Conservation (phyloP, 2,329 filamentous ascomycete genomes). For the Aspergillus tubingensis region DNA sequence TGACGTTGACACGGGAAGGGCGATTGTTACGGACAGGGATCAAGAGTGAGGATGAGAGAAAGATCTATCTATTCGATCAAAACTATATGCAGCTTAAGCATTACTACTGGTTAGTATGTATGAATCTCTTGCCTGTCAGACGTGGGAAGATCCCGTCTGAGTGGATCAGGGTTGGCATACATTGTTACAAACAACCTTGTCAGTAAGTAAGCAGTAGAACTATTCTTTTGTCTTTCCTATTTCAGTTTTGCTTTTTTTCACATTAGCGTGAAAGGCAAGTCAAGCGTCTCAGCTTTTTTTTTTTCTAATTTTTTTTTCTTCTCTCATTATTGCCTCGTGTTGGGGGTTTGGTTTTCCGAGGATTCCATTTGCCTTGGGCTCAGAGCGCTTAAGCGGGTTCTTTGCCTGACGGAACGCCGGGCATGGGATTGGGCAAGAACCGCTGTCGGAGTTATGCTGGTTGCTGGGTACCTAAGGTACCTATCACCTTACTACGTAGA, state of each 20-base stretch:
- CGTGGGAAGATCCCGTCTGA: not conserved
- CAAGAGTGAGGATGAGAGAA: not conserved
- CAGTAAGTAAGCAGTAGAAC: not conserved
- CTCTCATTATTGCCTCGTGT: not conserved
- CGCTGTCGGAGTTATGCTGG: not conserved
- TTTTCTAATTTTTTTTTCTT: not conserved
- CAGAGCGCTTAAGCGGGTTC: conserved; percentile 4
- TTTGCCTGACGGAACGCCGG: conserved; percentile 2
- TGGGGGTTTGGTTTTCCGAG: not conserved
- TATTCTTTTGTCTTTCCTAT: no score
- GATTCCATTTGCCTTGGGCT: not conserved
- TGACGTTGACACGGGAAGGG: not conserved
- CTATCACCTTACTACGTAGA: not conserved
- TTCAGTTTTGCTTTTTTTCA: no score
- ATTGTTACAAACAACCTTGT: not conserved
- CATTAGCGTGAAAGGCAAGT: not conserved
- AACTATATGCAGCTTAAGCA: not conserved
- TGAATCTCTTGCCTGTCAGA: conserved; percentile 1
- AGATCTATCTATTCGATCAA: no score
- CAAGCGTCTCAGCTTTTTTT: not conserved
- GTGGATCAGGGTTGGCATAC: not conserved
- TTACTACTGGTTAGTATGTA: not conserved
- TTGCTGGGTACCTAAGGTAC: conserved; percentile 9
- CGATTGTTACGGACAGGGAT: not conserved
- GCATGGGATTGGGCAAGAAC: conserved; percentile 7